Evolutionary conservation across 768 basidiomycete species (phyloP).

Genomic region (Hemileccinum rubropunctum): DNA sequence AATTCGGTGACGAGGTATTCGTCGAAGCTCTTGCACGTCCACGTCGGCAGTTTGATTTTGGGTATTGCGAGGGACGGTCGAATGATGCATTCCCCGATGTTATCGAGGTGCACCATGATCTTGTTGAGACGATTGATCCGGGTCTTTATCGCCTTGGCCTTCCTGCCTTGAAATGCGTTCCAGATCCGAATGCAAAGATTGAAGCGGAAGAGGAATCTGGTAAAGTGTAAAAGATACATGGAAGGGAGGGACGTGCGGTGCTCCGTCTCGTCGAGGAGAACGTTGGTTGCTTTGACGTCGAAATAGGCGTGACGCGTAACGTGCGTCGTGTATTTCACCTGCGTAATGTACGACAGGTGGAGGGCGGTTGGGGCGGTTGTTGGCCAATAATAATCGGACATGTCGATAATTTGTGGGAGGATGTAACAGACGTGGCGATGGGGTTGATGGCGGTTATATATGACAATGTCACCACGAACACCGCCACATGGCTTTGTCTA

Average conservation of each 20-base stretch:
- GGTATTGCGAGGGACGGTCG: neutral
- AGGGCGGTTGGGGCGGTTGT: neutral
- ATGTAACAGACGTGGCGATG: too few relatives aligned
- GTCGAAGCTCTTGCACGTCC: too few relatives aligned
- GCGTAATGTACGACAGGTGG: neutral
- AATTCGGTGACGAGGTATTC: too few relatives aligned
- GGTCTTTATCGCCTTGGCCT: neutral
- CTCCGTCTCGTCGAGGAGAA: neutral
- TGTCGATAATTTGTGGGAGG: too few relatives aligned
- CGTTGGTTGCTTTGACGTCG: neutral
- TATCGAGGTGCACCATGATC: neutral
- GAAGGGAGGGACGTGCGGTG: neutral
- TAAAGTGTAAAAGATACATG: neutral
- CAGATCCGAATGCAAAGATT: neutral
- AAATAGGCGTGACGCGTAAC: neutral
- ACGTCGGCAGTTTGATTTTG: too few relatives aligned
- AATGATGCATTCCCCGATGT: neutral
- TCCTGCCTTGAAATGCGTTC: neutral
- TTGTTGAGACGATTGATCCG: too few relatives aligned
- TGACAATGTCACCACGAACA: too few relatives aligned
- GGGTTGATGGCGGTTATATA: too few relatives aligned
- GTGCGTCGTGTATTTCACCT: neutral
- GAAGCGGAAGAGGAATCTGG: neutral
- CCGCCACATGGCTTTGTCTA: too few relatives aligned
- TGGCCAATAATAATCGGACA: neutral